These are phyloP conservation scores for Colletotrichum shisoi DNA, from an alignment of 2,329 filamentous ascomycete species.

Conservation along the genomic window DNA sequence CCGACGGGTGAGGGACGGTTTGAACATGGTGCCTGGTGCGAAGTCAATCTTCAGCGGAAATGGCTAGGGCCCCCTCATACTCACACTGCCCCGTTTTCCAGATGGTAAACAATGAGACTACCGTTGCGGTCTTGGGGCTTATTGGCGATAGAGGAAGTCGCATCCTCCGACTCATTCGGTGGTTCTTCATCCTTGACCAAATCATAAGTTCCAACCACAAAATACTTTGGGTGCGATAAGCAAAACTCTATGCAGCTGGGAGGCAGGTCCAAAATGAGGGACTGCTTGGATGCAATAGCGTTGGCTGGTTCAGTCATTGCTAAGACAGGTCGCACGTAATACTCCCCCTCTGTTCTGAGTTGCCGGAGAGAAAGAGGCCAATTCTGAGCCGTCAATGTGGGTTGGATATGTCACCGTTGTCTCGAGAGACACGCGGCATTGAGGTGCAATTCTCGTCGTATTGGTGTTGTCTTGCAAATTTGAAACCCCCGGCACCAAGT, in stretches of 20 bases:
- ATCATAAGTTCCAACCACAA: constrained; percentile 86
- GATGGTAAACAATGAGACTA: constrained; percentile 72
- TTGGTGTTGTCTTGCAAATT: not conserved
- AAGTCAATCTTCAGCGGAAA: not conserved
- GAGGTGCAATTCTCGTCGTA: not conserved
- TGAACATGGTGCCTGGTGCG: constrained; percentile 62
- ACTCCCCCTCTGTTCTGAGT: not conserved
- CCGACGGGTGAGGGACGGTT: constrained; percentile 70
- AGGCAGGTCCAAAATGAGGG: constrained; percentile 68
- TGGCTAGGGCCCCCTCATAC: constrained; percentile 43
- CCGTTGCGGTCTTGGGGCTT: constrained; percentile 73
- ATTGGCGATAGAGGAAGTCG: constrained; percentile 39
- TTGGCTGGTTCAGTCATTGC: constrained; percentile 26
- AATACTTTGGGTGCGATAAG: constrained; percentile 66
- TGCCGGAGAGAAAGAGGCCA: not conserved
- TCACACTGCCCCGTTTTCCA: constrained; percentile 65
- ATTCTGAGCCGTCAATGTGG: not conserved
- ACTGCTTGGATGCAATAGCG: constrained; percentile 54
- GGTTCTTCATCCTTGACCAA: constrained; percentile 61
- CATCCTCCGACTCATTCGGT: not conserved
- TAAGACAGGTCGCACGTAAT: too few relatives aligned
- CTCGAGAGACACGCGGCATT: not conserved
- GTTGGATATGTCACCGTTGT: not conserved
- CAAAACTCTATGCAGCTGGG: constrained; percentile 83
- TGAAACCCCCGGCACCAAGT: constrained; percentile 35